Evolutionary conservation across 257 asterid species (phyloP), one percentile per base, ranked within the genome.

Genomic region (Nicotiana tabacum): DNA sequence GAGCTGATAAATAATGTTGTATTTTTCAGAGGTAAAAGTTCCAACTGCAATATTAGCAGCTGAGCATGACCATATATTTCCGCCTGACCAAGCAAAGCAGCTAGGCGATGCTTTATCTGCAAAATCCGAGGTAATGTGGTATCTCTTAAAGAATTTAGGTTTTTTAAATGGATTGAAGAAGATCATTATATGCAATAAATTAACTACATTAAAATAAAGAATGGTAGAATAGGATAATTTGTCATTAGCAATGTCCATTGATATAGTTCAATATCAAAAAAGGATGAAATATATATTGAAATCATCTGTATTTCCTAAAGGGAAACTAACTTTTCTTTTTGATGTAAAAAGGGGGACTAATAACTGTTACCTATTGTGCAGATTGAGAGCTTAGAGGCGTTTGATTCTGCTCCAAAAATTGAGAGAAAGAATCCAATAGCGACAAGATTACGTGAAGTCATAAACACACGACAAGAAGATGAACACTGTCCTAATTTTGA

Each of bases 21-120:
- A 51, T 60, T 85, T 70, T 83, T 80, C 86, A 93, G 97, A 87
- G 86, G 94, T 93, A 51, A 89, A 86, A 61, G 82, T 86, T 74
- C 96, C 97, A 35, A 81, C 83, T 74, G 91, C 97, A 3, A 83
- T 91, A 62, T 83, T 93, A 80, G 96, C 93, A 82, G 96, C 96
- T 43, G 96, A 93, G 77, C 56, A 16, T 0, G 96, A 93, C 87
- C 37, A 82, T 1, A 29, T 21, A 33, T 83, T 85, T 65, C 91
- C 93, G 3, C 80, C 92, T 9, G 96, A 93, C 77, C 89, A 77
- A 21, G 12, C 88, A 32, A 85, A 77, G 24, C 83, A 82, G 37
- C 57, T 90, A 10, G 91, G 90, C 74, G 81, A 82, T 15, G 82
- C 90, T 77, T 82, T 91, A 86, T 81, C 89, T 10, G 87, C 85